These are phyloP conservation scores for Ganoderma sinense DNA, from an alignment of 1,284 basidiomycete genomes.

Conservation along the genomic window DNA sequence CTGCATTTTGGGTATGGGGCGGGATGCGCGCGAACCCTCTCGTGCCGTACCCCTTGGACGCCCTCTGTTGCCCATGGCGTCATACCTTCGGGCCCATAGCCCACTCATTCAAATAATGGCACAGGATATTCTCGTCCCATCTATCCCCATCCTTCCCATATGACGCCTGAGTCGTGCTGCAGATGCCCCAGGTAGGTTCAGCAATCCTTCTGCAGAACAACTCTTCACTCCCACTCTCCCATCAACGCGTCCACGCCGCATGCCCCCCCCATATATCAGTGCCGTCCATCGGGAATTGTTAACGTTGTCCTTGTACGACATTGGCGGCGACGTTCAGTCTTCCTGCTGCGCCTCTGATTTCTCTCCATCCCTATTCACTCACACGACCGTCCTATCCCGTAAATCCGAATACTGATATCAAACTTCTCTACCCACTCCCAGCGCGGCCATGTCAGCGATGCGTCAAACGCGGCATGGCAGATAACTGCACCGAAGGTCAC, in stretches of 20 bases:
- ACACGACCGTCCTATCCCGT: constrained; percentile 11
- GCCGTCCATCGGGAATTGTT: neutral
- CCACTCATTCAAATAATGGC: neutral
- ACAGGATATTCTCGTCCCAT: neutral
- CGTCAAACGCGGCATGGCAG: constrained; percentile 90
- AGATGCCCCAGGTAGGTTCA: constrained; percentile 2
- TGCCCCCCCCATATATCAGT: neutral
- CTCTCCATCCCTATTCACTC: neutral
- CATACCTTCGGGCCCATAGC: neutral
- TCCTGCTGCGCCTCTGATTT: neutral
- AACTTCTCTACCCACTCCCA: constrained; percentile 41
- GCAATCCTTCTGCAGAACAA: neutral
- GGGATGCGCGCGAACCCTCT: neutral
- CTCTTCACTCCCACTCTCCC: neutral
- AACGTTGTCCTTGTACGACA: neutral
- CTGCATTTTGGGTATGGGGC: neutral
- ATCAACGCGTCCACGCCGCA: neutral
- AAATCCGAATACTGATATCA: constrained; percentile 19
- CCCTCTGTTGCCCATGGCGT: constrained; percentile 7
- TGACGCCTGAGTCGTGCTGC: neutral
- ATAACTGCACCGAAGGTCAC: constrained; percentile 92
- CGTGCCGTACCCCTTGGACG: neutral
- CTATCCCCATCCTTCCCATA: constrained; percentile 5
- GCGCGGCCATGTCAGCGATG: constrained; percentile 96
- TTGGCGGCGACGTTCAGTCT: neutral